These are phyloP conservation scores for Jimgerdemannia flammicorona DNA, from an alignment of 192 early-diverging fungal species.

Conservation along the genomic window DNA sequence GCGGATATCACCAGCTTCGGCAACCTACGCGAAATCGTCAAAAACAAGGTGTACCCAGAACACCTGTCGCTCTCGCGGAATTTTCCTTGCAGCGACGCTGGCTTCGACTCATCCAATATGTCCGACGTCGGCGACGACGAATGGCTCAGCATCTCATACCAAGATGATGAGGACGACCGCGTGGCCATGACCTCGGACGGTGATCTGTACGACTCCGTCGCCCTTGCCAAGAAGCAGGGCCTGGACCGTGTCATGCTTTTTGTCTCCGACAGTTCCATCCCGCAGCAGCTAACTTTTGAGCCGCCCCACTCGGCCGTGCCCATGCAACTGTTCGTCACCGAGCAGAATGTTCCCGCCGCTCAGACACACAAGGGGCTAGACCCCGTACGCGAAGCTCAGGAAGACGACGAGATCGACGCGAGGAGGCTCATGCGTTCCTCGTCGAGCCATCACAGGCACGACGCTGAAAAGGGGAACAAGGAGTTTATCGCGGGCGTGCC, in stretches of 20 bases:
- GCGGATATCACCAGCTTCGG: slow-evolving; percentile 49
- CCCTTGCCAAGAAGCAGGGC: slow-evolving; percentile 73
- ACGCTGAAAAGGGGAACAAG: not conserved
- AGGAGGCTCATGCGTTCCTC: not conserved
- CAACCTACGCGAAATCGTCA: slow-evolving; percentile 49
- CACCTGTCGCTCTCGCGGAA: slow-evolving; percentile 19
- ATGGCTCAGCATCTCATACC: slow-evolving; percentile 65
- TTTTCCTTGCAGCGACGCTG: slow-evolving; percentile 24
- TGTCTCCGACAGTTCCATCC: slow-evolving; percentile 33
- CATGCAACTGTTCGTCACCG: not conserved
- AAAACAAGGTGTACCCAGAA: slow-evolving; percentile 39
- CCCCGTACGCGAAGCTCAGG: not conserved
- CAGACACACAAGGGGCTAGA: not conserved
- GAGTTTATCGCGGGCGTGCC: not conserved
- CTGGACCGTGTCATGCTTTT: slow-evolving; percentile 73
- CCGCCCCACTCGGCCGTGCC: not conserved
- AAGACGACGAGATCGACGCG: not conserved
- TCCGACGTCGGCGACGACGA: slow-evolving; percentile 34
- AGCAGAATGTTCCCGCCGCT: not conserved
- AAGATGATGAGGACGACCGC: slow-evolving; percentile 90
- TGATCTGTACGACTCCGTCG: slow-evolving; percentile 82
- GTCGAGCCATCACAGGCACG: not conserved
- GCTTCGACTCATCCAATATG: slow-evolving; percentile 46
- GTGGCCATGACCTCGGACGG: slow-evolving; percentile 74
- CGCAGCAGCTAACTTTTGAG: not conserved